A percentile compares a stretch with the other conserved stretches of the same genome.
Evolutionary conservation across 2,329 filamentous ascomycete genomes (phyloP).

Genomic region (Diplodia corticola): DNA sequence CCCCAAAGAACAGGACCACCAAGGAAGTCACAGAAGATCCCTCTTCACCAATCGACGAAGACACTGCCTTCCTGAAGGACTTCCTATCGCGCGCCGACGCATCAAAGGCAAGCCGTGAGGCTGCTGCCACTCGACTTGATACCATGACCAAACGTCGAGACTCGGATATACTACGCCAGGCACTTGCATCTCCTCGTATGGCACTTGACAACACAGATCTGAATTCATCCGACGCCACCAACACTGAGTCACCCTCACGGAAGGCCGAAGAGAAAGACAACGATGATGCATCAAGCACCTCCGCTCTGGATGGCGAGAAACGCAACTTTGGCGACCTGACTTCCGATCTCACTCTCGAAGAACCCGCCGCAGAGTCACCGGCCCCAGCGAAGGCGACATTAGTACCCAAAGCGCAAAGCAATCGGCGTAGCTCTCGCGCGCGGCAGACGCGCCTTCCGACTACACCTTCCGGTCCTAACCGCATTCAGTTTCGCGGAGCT

Average conservation of each 20-base stretch:
- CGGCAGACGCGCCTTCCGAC: constrained; percentile 39
- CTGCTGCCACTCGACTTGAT: constrained; percentile 39
- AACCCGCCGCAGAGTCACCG: constrained; percentile 18
- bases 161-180: constrained; percentile 48
- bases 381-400: constrained; percentile 17
- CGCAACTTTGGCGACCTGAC: constrained; percentile 8
- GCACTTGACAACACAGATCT: constrained; percentile 50
- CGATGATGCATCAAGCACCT: background rate
- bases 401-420: constrained; percentile 22
- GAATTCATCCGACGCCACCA: constrained; percentile 41
- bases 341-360: background rate
- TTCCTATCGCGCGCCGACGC: constrained; percentile 53
- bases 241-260: background rate
- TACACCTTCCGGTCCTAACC: constrained; percentile 37
- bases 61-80: constrained; percentile 51
- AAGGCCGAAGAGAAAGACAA: background rate
- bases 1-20: background rate
- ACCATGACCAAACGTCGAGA: constrained; percentile 50
- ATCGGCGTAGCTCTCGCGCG: constrained; percentile 37
- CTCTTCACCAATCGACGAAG: constrained; percentile 42
- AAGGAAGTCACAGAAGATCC: constrained; percentile 1
- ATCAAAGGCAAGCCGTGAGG: constrained; percentile 43
- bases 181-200: constrained; percentile 48
- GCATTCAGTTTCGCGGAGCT: constrained; percentile 47
- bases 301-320: background rate